Conservation (phyloP, 2,329 filamentous ascomycete genomes). For the Helicocarpus griseus region DNA sequence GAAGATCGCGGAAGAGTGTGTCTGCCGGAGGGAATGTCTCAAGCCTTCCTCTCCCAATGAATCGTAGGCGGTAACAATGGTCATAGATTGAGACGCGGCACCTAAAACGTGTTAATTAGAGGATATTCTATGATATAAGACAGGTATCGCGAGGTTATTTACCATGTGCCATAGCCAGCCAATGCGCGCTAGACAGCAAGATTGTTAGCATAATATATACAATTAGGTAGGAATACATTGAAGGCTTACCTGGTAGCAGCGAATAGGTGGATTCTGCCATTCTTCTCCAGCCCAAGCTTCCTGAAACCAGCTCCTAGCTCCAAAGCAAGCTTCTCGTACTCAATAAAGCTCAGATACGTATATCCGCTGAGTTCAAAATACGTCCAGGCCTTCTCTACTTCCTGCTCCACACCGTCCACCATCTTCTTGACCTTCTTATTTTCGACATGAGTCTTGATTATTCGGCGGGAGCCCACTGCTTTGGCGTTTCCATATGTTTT, state of each 20-base stretch:
- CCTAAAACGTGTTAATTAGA: conserved; percentile 23
- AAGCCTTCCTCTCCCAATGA: conserved; percentile 27
- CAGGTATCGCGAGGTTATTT: conserved; percentile 13
- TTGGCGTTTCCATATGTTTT: conserved; percentile 52
- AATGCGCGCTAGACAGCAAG: conserved; percentile 52
- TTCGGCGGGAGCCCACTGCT: conserved; percentile 60
- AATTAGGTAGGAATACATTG: background rate
- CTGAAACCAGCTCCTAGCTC: conserved; percentile 64
- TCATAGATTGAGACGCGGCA: conserved; percentile 72
- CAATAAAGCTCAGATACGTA: conserved; percentile 65
- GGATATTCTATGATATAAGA: background rate
- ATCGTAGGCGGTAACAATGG: conserved; percentile 59
- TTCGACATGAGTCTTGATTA: conserved; percentile 71
- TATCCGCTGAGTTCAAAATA: conserved; percentile 77
- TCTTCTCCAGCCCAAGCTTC: conserved; percentile 58
- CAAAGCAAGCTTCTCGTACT: conserved; percentile 63
- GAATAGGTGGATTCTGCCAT: conserved; percentile 69
- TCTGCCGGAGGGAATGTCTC: conserved; percentile 24
- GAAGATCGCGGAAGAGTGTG: conserved; percentile 25
- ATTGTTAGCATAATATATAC: background rate
- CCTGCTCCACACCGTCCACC: conserved; percentile 65
- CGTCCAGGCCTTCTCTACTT: conserved; percentile 85
- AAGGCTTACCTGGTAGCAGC: conserved; percentile 62
- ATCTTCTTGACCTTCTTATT: conserved; percentile 85
- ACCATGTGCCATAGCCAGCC: conserved; percentile 74